Base-by-base conservation (phyloP, 208 protist genomes). In the Leptomonas pyrrhocoris region DNA sequence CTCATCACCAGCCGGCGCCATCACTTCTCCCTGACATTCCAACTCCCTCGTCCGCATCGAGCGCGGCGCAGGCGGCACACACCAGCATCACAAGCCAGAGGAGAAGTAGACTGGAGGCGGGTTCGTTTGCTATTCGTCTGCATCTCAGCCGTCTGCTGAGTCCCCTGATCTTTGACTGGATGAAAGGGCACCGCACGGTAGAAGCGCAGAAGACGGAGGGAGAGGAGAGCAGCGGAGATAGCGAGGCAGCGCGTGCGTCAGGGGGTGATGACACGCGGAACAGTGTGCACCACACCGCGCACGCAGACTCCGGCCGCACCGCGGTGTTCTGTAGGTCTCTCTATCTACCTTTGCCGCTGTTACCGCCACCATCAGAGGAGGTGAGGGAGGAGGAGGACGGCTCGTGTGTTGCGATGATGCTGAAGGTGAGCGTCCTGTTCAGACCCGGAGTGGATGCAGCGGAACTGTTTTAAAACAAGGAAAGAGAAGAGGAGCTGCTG, bases 81-180 rank as follows among this genome's bases (percentile, higher is more conserved):
- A 23, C 54, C 4, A 36, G 23, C 19, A 38, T n/a, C 38, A 15
- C 56, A 13, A n/a, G 27, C 12, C 12, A 2, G 43, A 58, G 42
- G 23, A 61, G 48, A 12, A 43, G 1, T 16, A 51, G 23, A 1
- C 15, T 43, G 16, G 51, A 53, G 43, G 28, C 6, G 0, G 60
- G 55, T 23, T 4, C 36, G 23, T 68, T 46, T 19, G 28, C 30
- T 0, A 38, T 60, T 2, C 63, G 40, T 4, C 63, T 68, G 63
- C 63, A 68, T 21, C 49, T 68, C 27, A 58, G 51, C 25, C 63
- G 63, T 9, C 63, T 68, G 15, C 63, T 68, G 38, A 68, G 63
- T 27, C 63, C 63, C 2, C 31, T 53, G 15, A 68, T 68, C 28
- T 27, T 58, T 0, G 49, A 40, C 11, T 68, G 63, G 63, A 51